Evolutionary conservation across 371 early-diverging fungal genomes (phyloP).

Genomic region (Syncephalis fuscata): DNA sequence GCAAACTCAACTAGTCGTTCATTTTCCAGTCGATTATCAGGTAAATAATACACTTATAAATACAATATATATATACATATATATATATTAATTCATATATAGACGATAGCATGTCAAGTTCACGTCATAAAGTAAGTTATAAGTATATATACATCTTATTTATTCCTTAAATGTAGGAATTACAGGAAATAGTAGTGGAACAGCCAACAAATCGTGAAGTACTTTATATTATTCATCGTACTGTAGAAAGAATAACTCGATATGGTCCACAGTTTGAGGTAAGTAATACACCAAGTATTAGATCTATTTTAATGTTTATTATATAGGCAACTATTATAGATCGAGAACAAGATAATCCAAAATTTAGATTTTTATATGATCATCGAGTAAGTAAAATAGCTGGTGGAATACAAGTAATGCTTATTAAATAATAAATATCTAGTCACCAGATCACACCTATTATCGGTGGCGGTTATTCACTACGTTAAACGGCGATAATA

Average conservation of each 20-base stretch:
- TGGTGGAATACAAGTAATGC: background rate
- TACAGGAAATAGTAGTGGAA: slow-evolving; percentile 42
- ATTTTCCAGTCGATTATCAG: too few relatives aligned
- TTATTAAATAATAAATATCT: background rate
- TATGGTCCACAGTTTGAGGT: slow-evolving; percentile 67
- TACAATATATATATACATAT: too few relatives aligned
- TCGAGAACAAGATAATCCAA: slow-evolving; percentile 38
- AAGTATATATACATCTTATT: background rate
- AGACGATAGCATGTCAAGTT: background rate
- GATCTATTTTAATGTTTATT: background rate
- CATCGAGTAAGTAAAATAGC: slow-evolving; percentile 32
- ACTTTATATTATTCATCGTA: slow-evolving; percentile 61
- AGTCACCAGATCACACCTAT: slow-evolving; percentile 67
- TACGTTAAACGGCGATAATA: slow-evolving; percentile 71
- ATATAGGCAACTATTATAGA: slow-evolving; percentile 38
- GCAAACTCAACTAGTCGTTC: too few relatives aligned
- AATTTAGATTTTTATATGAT: slow-evolving; percentile 55
- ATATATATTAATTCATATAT: too few relatives aligned
- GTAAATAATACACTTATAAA: too few relatives aligned
- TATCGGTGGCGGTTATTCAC: slow-evolving; percentile 89
- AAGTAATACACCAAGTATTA: background rate
- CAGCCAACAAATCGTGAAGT: slow-evolving; percentile 40
- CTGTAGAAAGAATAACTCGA: slow-evolving; percentile 60
- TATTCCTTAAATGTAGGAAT: slow-evolving; percentile 6
- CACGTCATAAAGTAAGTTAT: slow-evolving; percentile 1